These are phyloP conservation scores for Yamadazyma paraphyllophila DNA, from an alignment of 805 yeast genomes.

Conservation along the genomic window DNA sequence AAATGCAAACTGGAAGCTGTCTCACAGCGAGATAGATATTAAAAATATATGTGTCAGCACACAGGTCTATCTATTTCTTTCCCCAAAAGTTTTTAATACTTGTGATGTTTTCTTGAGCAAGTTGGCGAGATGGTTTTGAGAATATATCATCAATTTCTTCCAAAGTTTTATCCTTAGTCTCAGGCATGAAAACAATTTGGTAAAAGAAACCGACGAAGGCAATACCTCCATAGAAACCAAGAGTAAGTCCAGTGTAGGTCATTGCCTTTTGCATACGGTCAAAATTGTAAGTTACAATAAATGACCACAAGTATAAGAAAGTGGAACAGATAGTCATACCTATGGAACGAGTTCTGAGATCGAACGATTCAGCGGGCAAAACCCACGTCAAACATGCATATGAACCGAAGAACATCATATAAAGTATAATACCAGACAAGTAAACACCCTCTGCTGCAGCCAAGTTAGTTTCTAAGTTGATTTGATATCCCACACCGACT, in stretches of 20 bases:
- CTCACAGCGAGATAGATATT: too few relatives aligned
- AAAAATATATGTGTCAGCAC: too few relatives aligned
- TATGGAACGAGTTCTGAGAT: conserved; percentile 55
- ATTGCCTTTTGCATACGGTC: conserved; percentile 52
- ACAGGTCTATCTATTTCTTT: neutral
- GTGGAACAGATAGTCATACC: conserved; percentile 65
- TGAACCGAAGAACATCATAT: conserved; percentile 65
- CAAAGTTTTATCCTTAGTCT: conserved; percentile 43
- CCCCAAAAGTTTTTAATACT: conserved; percentile 10
- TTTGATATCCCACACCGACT: conserved; percentile 56
- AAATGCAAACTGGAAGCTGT: too few relatives aligned
- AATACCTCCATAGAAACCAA: conserved; percentile 69
- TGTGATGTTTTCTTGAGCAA: conserved; percentile 35
- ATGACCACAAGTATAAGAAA: conserved; percentile 58
- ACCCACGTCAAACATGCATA: conserved; percentile 71
- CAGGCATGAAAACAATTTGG: conserved; percentile 57
- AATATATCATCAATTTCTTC: conserved; percentile 57
- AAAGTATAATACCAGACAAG: conserved; percentile 59
- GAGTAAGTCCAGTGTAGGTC: conserved; percentile 59
- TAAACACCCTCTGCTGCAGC: conserved; percentile 58
- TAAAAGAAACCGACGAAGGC: conserved; percentile 56
- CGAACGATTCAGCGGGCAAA: conserved; percentile 62
- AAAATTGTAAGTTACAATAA: conserved; percentile 64
- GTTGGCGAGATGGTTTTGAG: conserved; percentile 42
- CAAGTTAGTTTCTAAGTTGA: conserved; percentile 35